A percentile compares a stretch with the other conserved stretches of the same genome.
These are phyloP conservation scores for Cercospora canescens DNA, from an alignment of 2,329 filamentous ascomycete genomes.

Conservation along the genomic window DNA sequence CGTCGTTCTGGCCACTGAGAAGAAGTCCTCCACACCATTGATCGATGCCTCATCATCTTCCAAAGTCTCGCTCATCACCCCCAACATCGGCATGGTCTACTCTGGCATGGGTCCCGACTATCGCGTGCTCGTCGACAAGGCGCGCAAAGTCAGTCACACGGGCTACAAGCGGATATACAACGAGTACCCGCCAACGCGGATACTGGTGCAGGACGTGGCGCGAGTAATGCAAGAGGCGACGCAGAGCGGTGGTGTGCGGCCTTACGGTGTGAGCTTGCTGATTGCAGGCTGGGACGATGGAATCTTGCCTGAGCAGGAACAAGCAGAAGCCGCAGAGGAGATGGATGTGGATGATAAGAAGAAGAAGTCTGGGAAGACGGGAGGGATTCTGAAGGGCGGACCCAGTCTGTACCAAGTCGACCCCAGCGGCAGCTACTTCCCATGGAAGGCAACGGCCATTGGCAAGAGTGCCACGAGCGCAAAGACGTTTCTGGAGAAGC, in stretches of 20 bases:
- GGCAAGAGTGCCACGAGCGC: slow-evolving; percentile 97
- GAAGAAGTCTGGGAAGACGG: slow-evolving; percentile 81
- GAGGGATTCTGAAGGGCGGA: slow-evolving; percentile 91
- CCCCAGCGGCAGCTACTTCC: slow-evolving; percentile 97
- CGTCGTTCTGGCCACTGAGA: slow-evolving; percentile 97
- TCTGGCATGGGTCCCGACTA: slow-evolving; percentile 99
- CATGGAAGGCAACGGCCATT: slow-evolving; percentile 99
- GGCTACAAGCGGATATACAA: slow-evolving; percentile 99
- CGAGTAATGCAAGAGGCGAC: slow-evolving; percentile 98
- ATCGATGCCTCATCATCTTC: slow-evolving; percentile 93
- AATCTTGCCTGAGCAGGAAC: slow-evolving; percentile 79
- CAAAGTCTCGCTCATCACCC: slow-evolving; percentile 97
- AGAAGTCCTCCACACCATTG: slow-evolving; percentile 97
- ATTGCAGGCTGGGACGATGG: slow-evolving; percentile 98
- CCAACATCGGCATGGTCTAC: slow-evolving; percentile 99
- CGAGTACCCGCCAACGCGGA: slow-evolving; percentile 98
- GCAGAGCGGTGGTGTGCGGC: slow-evolving; percentile 93
- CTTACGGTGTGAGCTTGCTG: slow-evolving; percentile 93
- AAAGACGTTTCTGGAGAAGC: slow-evolving; percentile 99
- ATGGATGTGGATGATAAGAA: slow-evolving; percentile 63
- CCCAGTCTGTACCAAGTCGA: slow-evolving; percentile 99
- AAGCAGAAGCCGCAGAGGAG: slow-evolving; percentile 60
- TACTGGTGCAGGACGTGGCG: slow-evolving; percentile 97
- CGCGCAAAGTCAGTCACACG: slow-evolving; percentile 96
- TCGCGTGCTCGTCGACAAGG: slow-evolving; percentile 94